Evolutionary conservation across 441 rosid genomes (phyloP), one percentile per base, ranked within the genome.

Genomic region (Mallotus repandus): DNA sequence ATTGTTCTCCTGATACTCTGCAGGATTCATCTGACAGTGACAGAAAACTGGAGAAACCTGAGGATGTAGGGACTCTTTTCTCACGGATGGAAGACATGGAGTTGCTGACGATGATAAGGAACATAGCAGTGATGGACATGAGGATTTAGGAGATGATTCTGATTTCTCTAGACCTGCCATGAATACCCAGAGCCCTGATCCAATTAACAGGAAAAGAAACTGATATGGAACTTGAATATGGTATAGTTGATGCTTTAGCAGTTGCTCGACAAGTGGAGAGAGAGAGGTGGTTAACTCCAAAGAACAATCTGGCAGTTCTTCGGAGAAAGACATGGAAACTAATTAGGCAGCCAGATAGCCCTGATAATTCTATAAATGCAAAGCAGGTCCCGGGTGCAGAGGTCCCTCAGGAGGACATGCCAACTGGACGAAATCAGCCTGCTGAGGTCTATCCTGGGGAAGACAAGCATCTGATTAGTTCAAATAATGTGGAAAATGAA

Each of bases 231-330:
- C 77, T 78, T 54, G 99, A 92, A 21, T 90, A 88, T 79, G 97
- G 95, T 68, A 81, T 91, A 21, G 85, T 86, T 78, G 99, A 94
- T 88, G 96, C 99, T 69, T 80, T 96, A 66, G 96, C 89, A 82
- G 91, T 92, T 35, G 98, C 99, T 80, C 88, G 96, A 68, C 88
- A 87, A 77, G 94, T 96, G 98, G 91, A 60, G 97, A 90, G 77
- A 89, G 91, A 83, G 97, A 93, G 78, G 96, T 90, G 49, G 78
- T 80, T 52, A 89, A 90, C 74, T 84, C 80, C 29, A 85, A 81
- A 81, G 97, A 88, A 69, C 94, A 70, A 74, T 87, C 89, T 18
- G 78, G 85, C 79, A 82, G 89, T 56, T 87, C 93, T 66, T 77
- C 81, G 0, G 93, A 84, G 65, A 91, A 87, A 80, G 70, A 70